phyloP scores from a whole-genome alignment of 805 yeast species.

The Huiozyma sinensis region DNA sequence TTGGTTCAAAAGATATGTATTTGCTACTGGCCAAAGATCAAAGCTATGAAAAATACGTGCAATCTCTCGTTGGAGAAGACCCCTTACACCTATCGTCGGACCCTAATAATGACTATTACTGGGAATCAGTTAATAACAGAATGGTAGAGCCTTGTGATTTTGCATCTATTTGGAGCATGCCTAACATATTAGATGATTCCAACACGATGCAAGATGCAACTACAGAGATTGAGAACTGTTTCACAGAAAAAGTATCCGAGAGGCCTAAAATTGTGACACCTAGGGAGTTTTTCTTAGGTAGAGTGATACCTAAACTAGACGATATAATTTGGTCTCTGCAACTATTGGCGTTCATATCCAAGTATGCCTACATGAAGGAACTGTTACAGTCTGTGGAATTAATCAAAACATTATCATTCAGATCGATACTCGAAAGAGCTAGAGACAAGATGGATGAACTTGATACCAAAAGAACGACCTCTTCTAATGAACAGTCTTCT shows the following conservation, averaged over 20 bases:
- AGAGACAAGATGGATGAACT: conserved; percentile 6
- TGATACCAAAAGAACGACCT: background rate
- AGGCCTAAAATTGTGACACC: conserved; percentile 32
- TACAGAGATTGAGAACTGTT: conserved; percentile 6
- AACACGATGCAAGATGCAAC: background rate
- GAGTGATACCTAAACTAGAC: conserved; percentile 81
- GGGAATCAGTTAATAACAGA: conserved; percentile 8
- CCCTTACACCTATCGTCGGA: conserved; percentile 9
- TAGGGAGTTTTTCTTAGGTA: conserved; percentile 51
- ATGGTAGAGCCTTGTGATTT: conserved; percentile 17
- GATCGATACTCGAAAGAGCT: conserved; percentile 25
- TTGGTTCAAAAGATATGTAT: conserved; percentile 11
- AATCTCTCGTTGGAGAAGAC: conserved; percentile 12
- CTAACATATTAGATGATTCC: conserved; percentile 1
- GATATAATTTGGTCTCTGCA: conserved; percentile 92
- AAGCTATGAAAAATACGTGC: conserved; percentile 12
- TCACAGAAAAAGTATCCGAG: conserved; percentile 10
- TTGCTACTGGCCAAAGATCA: conserved; percentile 13
- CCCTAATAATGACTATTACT: conserved; percentile 1
- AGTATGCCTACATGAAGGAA: conserved; percentile 72
- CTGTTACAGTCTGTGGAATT: conserved; percentile 65
- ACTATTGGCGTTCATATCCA: conserved; percentile 83
- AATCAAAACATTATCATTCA: conserved; percentile 55
- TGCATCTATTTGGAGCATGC: conserved; percentile 14
- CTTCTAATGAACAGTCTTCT: background rate